phyloP scores from a whole-genome alignment of 176 grass and related monocot genomes.

The Areca catechu region DNA sequence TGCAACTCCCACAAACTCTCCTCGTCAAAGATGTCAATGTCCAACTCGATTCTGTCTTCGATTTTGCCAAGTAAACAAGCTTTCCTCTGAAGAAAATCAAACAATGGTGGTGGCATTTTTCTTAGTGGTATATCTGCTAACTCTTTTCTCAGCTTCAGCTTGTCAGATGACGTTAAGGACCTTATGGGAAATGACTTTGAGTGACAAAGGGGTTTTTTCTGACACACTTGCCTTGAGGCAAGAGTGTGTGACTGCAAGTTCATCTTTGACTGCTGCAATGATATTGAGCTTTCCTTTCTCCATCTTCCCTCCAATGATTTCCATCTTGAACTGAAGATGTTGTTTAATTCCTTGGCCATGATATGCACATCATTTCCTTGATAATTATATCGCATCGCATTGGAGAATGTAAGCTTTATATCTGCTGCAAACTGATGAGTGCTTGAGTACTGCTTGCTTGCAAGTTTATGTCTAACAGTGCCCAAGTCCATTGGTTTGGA shows the following conservation, averaged over 20 bases:
- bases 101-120: slow-evolving; percentile 11
- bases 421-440: slow-evolving; percentile 50
- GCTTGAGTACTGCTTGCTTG: slow-evolving; percentile 35
- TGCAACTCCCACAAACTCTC: slow-evolving; percentile 16
- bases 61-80: slow-evolving; percentile 1
- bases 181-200: background rate
- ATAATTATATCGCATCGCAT: slow-evolving; percentile 88
- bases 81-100: slow-evolving; percentile 12
- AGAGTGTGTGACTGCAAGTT: slow-evolving; percentile 5
- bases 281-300: slow-evolving; percentile 16
- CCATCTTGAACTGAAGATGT: slow-evolving; percentile 53
- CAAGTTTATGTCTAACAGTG: slow-evolving; percentile 59
- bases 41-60: slow-evolving; percentile 6
- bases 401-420: slow-evolving; percentile 74
- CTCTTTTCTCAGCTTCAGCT: slow-evolving; percentile 7
- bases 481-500: slow-evolving; percentile 74
- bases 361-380: slow-evolving; percentile 67
- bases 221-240: too few relatives aligned
- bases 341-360: slow-evolving; percentile 55
- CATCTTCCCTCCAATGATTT: slow-evolving; percentile 51
- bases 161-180: slow-evolving; percentile 7
- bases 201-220: too few relatives aligned
- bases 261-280: background rate
- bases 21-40: slow-evolving; percentile 16
- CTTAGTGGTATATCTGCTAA: slow-evolving; percentile 8